Evolutionary conservation across 2,329 filamentous ascomycete species (phyloP).

Genomic region (Fusarium mundagurra): DNA sequence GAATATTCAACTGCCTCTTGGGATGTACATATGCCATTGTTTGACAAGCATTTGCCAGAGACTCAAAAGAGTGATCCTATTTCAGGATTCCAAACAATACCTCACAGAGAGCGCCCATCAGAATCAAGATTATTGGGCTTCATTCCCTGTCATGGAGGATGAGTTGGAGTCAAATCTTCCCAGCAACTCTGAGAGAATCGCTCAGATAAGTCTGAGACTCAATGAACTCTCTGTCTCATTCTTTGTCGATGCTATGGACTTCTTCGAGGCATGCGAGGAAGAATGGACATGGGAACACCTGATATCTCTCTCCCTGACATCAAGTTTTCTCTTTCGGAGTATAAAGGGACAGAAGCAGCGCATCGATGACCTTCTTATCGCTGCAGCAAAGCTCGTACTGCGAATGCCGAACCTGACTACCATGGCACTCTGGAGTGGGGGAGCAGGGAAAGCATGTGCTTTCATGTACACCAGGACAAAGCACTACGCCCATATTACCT

Average conservation of each 20-base stretch:
- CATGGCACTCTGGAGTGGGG: not conserved
- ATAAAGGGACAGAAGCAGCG: fast-evolving
- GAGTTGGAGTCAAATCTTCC: not conserved
- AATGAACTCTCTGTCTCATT: not conserved
- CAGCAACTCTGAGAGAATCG: not conserved
- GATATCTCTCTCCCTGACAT: not conserved
- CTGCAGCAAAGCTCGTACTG: not conserved
- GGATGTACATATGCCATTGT: not conserved
- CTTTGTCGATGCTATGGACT: not conserved
- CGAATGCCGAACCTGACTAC: not conserved
- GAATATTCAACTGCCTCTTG: not conserved
- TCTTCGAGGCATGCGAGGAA: not conserved
- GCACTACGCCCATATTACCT: not conserved
- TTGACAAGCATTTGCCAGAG: not conserved
- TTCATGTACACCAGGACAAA: not conserved
- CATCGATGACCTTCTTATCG: not conserved
- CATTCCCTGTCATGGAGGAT: no score
- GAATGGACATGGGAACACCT: not conserved
- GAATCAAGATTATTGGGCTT: not conserved
- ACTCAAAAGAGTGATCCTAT: not conserved
- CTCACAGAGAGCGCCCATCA: not conserved
- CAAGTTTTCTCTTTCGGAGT: not conserved
- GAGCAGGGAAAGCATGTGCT: not conserved
- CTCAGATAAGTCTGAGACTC: not conserved
- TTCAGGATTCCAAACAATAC: not conserved